These are phyloP conservation scores for Scorias spongiosa DNA, from an alignment of 2,329 filamentous ascomycete species.

Conservation along the genomic window DNA sequence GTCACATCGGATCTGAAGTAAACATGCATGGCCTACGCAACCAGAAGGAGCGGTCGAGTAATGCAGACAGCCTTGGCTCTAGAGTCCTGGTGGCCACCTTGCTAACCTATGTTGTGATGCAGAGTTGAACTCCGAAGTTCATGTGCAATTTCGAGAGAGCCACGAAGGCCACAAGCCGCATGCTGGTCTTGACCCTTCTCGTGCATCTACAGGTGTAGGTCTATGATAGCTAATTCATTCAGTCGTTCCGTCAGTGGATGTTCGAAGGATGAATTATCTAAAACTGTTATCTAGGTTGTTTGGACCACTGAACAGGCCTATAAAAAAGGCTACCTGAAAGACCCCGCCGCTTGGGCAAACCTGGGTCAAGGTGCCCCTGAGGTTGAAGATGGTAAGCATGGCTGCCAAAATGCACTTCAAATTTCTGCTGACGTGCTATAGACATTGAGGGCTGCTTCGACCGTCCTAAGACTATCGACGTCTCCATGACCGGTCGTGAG, in stretches of 20 bases:
- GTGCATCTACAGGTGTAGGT: slow-evolving; percentile 65
- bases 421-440: neutral
- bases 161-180: slow-evolving; percentile 86
- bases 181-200: slow-evolving; percentile 74
- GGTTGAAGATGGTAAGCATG: slow-evolving; percentile 69
- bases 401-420: slow-evolving; percentile 65
- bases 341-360: slow-evolving; percentile 78
- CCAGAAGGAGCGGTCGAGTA: too few relatives aligned
- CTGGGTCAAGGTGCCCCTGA: slow-evolving; percentile 87
- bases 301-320: slow-evolving; percentile 81
- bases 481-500: slow-evolving; percentile 65
- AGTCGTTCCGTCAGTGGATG: neutral
- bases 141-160: slow-evolving; percentile 75
- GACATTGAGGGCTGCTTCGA: slow-evolving; percentile 82
- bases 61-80: too few relatives aligned
- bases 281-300: slow-evolving; percentile 35
- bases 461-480: slow-evolving; percentile 62
- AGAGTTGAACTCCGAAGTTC: slow-evolving; percentile 74
- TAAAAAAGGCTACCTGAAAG: slow-evolving; percentile 73
- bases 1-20: neutral
- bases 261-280: neutral
- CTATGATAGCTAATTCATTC: neutral
- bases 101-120: slow-evolving; percentile 2
- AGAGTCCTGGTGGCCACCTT: too few relatives aligned
- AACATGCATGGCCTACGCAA: neutral